Evolutionary conservation across 1,284 basidiomycete genomes (phyloP).

Genomic region (Uromyces viciae-fabae): DNA sequence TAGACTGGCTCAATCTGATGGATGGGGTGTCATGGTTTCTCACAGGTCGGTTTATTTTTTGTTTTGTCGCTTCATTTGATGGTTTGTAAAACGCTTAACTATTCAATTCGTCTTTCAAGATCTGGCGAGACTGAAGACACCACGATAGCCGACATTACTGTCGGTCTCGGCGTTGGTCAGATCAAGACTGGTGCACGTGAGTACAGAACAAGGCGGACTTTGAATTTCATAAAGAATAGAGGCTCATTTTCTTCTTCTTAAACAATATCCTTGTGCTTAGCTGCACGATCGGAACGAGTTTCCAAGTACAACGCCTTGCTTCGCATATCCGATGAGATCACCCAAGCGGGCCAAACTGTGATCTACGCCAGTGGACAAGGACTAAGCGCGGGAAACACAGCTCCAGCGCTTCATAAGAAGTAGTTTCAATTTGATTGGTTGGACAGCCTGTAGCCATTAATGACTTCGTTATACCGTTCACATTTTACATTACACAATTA

Average conservation of each 20-base stretch:
- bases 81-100: no score
- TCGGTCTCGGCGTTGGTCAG: constrained; percentile 87
- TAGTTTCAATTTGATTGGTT: background rate
- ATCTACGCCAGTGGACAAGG: constrained; percentile 35
- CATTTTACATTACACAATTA: no score
- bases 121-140: constrained; percentile 58
- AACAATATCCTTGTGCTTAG: background rate
- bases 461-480: no score
- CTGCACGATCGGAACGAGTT: constrained; percentile 51
- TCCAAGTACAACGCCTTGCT: constrained; percentile 53
- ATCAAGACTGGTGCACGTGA: constrained; percentile 88
- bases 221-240: background rate
- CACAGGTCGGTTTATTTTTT: constrained; percentile 99
- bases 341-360: constrained; percentile 2
- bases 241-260: background rate
- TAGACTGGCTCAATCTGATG: constrained; percentile 90
- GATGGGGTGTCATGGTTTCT: constrained; percentile 99
- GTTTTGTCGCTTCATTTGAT: no score
- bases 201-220: background rate
- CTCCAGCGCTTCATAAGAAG: constrained; percentile 35
- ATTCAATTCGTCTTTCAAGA: background rate
- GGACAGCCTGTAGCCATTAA: no score
- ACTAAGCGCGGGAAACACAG: constrained; percentile 33
- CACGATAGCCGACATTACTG: constrained; percentile 92
- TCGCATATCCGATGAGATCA: constrained; percentile 52